A percentile compares a stretch with the other conserved stretches of the same genome.
phyloP scores from a whole-genome alignment of 2,329 filamentous ascomycete species.

The Cercospora sp. region DNA sequence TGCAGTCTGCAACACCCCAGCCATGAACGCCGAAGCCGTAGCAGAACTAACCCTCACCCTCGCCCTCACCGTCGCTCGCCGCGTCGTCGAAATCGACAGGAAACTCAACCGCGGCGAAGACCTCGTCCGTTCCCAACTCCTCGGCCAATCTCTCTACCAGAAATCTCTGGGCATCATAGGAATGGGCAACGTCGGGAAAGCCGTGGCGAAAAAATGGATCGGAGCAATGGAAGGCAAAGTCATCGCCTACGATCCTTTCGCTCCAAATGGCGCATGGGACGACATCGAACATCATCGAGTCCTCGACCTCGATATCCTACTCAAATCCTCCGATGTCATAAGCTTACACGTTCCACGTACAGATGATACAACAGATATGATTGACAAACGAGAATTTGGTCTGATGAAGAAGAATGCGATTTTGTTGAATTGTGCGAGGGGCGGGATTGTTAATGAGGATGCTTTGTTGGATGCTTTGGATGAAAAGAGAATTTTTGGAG shows the following conservation, averaged over 20 bases:
- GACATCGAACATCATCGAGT: constrained; percentile 33
- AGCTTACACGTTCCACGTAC: constrained; percentile 40
- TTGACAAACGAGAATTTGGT: constrained; percentile 32
- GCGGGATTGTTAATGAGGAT: constrained; percentile 39
- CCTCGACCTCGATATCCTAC: constrained; percentile 35
- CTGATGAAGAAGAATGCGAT: constrained; percentile 37
- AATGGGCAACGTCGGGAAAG: constrained; percentile 42
- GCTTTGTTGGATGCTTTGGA: constrained; percentile 34
- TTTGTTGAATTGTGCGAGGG: constrained; percentile 39
- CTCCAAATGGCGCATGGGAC: constrained; percentile 30
- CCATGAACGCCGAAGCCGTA: constrained; percentile 46
- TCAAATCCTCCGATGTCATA: constrained; percentile 39
- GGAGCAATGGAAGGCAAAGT: constrained; percentile 37
- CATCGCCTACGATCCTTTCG: constrained; percentile 42
- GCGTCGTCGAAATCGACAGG: constrained; percentile 36
- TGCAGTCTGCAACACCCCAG: constrained; percentile 49
- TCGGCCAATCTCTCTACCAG: constrained; percentile 35
- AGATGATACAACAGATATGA: constrained; percentile 35
- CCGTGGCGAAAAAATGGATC: constrained; percentile 41
- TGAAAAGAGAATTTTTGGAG: constrained; percentile 35
- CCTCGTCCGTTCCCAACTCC: constrained; percentile 32
- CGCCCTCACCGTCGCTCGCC: constrained; percentile 36
- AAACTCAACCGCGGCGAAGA: constrained; percentile 30
- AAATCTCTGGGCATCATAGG: constrained; percentile 44
- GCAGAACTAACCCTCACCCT: constrained; percentile 40